Percentiles rank a stretch among this genome's conserved stretches.
Evolutionary conservation across 1,284 basidiomycete species (phyloP).

Genomic region (Boletus mariae): DNA sequence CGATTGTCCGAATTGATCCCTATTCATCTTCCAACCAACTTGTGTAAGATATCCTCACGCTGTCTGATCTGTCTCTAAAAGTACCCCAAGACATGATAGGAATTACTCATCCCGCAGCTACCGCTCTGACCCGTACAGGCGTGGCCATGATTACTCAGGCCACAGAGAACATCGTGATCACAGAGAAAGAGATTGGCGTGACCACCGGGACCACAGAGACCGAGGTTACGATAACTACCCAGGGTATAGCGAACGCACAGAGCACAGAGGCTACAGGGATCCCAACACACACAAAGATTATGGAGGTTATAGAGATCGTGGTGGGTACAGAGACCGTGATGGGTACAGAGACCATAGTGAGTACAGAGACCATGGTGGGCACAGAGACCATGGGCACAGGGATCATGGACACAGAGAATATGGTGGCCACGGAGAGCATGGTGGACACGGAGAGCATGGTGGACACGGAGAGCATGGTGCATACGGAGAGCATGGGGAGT

Average conservation of each 20-base stretch:
- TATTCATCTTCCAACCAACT: conserved; percentile 16
- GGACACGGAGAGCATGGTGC: conserved; percentile 13
- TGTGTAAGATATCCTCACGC: conserved; percentile 17
- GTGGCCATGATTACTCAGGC: conserved; percentile 21
- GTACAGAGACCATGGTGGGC: background rate
- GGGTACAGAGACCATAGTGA: background rate
- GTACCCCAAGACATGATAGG: conserved; percentile 24
- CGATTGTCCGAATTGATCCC: conserved; percentile 25
- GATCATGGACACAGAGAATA: background rate
- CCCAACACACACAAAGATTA: conserved; percentile 5
- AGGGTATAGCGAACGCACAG: conserved; percentile 18
- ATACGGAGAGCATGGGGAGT: conserved; percentile 25
- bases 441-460: background rate
- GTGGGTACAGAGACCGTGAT: background rate
- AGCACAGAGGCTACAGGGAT: conserved; percentile 20
- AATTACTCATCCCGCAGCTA: conserved; percentile 23
- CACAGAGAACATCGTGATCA: conserved; percentile 21
- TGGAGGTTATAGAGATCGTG: conserved; percentile 12
- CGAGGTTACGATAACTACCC: conserved; percentile 21
- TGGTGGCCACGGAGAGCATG: background rate
- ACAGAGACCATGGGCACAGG: background rate
- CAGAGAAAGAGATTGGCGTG: conserved; percentile 21
- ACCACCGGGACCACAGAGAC: conserved; percentile 24
- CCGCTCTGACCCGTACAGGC: conserved; percentile 25
- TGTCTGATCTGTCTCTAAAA: conserved; percentile 6